Evolutionary conservation across 495 filamentous ascomycete genomes (phyloP).

Genomic region (Glonium stellatum): DNA sequence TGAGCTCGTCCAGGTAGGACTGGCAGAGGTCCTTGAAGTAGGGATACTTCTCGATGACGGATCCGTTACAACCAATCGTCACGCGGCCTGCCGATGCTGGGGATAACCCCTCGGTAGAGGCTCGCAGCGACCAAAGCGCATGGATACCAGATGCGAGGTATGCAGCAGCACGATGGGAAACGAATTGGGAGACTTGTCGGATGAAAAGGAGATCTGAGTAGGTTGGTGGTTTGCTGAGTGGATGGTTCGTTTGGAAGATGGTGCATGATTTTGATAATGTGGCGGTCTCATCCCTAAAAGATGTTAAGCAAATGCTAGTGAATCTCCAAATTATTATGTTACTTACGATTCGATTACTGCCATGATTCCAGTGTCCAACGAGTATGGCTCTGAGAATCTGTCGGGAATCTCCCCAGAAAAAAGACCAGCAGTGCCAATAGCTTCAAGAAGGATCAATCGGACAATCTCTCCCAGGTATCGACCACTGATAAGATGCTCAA

Average conservation of each 20-base stretch:
- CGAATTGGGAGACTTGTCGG: constrained; percentile 44
- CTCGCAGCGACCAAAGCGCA: constrained; percentile 54
- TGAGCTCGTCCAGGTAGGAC: constrained; percentile 44
- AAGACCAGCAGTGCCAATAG: constrained; percentile 46
- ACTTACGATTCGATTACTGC: constrained; percentile 55
- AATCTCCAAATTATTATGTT: constrained; percentile 36
- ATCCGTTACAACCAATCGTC: constrained; percentile 57
- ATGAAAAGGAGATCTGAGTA: constrained; percentile 51
- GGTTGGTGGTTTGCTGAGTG: constrained; percentile 40
- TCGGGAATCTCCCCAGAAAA: constrained; percentile 52
- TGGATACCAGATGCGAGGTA: constrained; percentile 61
- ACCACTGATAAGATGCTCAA: constrained; percentile 47
- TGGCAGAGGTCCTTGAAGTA: constrained; percentile 46
- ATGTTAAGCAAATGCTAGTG: constrained; percentile 24
- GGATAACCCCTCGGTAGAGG: constrained; percentile 41
- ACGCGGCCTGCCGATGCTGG: constrained; percentile 28
- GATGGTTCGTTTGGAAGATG: constrained; percentile 48
- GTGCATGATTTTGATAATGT: constrained; percentile 42
- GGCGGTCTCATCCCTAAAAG: constrained; percentile 43
- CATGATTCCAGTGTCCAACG: constrained; percentile 54
- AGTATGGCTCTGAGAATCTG: constrained; percentile 47
- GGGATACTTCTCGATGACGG: constrained; percentile 60
- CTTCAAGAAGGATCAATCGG: constrained; percentile 46
- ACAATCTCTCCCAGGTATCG: constrained; percentile 53
- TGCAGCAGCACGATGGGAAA: constrained; percentile 54